Percentiles rank a stretch among this genome's conserved stretches.
These are phyloP conservation scores for Colletotrichum sojae DNA, from an alignment of 2,329 filamentous ascomycete genomes.

Conservation along the genomic window DNA sequence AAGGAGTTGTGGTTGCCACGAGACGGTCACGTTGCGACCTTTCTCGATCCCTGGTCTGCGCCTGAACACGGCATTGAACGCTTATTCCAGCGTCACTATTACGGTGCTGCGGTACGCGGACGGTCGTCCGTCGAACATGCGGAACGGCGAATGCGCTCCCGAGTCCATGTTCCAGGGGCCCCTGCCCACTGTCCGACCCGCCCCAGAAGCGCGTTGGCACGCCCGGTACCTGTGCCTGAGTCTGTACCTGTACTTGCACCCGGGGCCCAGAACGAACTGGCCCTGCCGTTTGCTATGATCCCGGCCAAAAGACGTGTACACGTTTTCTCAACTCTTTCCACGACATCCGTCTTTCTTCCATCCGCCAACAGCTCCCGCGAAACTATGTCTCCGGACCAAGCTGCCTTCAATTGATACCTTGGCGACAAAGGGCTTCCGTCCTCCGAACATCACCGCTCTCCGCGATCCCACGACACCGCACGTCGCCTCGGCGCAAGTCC, in stretches of 20 bases:
- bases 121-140: slow-evolving; percentile 11
- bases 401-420: slow-evolving; percentile 29
- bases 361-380: slow-evolving; percentile 25
- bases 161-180: slow-evolving; percentile 28
- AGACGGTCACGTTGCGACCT: slow-evolving; percentile 11
- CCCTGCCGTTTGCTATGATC: slow-evolving; percentile 31
- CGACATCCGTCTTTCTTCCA: slow-evolving; percentile 22
- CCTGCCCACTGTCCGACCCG: slow-evolving; percentile 34
- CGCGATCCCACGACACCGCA: slow-evolving; percentile 26
- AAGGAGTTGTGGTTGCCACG: background rate
- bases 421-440: slow-evolving; percentile 29
- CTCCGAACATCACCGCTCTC: slow-evolving; percentile 14
- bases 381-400: slow-evolving; percentile 36
- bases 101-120: background rate
- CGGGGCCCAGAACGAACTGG: slow-evolving; percentile 28
- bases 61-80: slow-evolving; percentile 16
- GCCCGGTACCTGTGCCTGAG: slow-evolving; percentile 13
- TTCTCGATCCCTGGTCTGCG: slow-evolving; percentile 5
- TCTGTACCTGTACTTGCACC: background rate
- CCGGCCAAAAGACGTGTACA: slow-evolving; percentile 31
- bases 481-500: slow-evolving; percentile 35
- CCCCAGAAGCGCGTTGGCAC: slow-evolving; percentile 32
- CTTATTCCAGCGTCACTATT: slow-evolving; percentile 7
- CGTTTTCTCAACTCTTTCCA: slow-evolving; percentile 37
- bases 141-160: slow-evolving; percentile 34